Evolutionary conservation across 2,329 filamentous ascomycete species (phyloP), one percentile per base, ranked within the genome.

Genomic region (Ilyonectria mors-panacis): DNA sequence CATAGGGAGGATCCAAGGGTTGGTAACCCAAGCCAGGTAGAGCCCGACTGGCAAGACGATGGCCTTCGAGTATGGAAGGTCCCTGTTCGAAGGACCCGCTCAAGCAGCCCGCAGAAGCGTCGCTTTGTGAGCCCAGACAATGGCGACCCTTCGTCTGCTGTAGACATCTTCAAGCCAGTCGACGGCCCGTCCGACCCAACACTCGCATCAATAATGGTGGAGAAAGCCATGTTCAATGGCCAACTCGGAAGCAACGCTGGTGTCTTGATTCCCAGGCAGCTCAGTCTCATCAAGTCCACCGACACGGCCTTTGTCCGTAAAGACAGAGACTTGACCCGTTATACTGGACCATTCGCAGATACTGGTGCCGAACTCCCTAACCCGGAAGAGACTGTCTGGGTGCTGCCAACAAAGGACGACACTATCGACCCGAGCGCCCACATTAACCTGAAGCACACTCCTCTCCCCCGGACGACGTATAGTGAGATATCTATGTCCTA

Each of bases 11-110:
- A 87, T 59, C 79, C 82, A 6, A 78, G 83, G 9, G 59, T 71
- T 6, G 67, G 69, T 3, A 67, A 71, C n/a, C 60, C 75, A 17
- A 45, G 70, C 3, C 75, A 77, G 28, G 64, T 75, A 42, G 78
- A 83, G 33, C 93, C 94, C 0, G 90, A 93, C 56, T 97, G 90
- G 87, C 80, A 88, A 65, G 95, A 98, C 78, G 85, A 89, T 12
- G 90, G 91, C 69, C 89, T 98, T 63, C 90, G 91, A 65, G 92
- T 98, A 1, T 98, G 95, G 95, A 91, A 94, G 51, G 85, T 98
- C 76, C 88, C 93, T 0, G 80, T 79, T 23, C 75, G 65, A 48
- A 74, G 76, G 47, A 69, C 73, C 19, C 73, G 77, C 6, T 80
- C 80, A 1, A 77, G 74, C 66, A 81, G 78, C 48, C 79, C 81